Percentiles rank a stretch among this genome's conserved stretches.
Evolutionary conservation across 2,329 filamentous ascomycete genomes (phyloP).

Genomic region (Fusarium fujikuroi): DNA sequence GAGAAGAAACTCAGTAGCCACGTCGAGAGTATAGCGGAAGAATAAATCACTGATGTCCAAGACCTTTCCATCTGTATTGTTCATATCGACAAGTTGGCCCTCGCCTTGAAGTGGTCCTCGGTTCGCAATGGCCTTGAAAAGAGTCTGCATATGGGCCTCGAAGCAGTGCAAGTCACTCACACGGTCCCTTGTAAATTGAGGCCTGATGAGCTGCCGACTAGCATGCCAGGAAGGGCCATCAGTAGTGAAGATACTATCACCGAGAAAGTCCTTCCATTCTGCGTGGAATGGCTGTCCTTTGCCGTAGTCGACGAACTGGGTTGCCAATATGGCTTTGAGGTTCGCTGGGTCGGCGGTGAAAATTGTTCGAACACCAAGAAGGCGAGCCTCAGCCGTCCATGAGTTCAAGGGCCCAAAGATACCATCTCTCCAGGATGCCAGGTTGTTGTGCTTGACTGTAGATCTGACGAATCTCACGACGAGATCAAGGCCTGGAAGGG

Average conservation of each 20-base stretch:
- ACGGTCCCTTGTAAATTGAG: constrained; percentile 87
- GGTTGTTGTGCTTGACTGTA: constrained; percentile 63
- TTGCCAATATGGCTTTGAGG: constrained; percentile 89
- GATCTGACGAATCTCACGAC: constrained; percentile 66
- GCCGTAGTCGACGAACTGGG: constrained; percentile 85
- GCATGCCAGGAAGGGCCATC: constrained; percentile 83
- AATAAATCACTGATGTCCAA: constrained; percentile 81
- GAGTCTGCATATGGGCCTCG: constrained; percentile 78
- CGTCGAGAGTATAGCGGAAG: constrained; percentile 87
- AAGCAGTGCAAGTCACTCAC: constrained; percentile 85
- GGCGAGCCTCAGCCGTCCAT: constrained; percentile 70
- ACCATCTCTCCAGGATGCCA: constrained; percentile 68
- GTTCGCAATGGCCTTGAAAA: constrained; percentile 75
- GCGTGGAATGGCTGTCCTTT: constrained; percentile 80
- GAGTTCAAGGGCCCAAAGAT: constrained; percentile 56
- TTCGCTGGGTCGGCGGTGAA: constrained; percentile 89
- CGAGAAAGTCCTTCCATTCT: constrained; percentile 81
- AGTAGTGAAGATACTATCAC: constrained; percentile 80
- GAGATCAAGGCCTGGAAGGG: constrained; percentile 68
- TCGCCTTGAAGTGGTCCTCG: constrained; percentile 67
- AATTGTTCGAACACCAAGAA: constrained; percentile 69
- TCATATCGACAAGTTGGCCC: constrained; percentile 70
- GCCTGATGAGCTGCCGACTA: constrained; percentile 82
- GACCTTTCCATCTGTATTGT: constrained; percentile 68
- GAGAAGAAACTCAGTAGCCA: constrained; percentile 86